Base-by-base conservation (phyloP, 805 yeast genomes). In the Cyberlindnera xishuangbannaensis region DNA sequence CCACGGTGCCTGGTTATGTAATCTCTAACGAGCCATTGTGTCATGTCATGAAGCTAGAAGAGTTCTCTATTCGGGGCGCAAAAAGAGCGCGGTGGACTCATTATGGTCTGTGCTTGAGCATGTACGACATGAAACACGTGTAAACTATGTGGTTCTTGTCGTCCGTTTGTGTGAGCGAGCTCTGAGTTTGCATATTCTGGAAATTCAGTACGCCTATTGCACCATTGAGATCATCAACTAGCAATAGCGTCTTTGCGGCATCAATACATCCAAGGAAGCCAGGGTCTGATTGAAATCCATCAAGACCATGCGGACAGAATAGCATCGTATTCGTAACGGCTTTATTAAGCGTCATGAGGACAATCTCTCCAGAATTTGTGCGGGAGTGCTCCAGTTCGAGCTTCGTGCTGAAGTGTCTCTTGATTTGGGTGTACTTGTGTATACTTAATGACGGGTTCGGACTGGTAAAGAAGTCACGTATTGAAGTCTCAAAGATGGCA, bases 101-200 rank as follows among this genome's bases (percentile, higher is more conserved):
- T n/a, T n/a, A n/a, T n/a, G n/a, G n/a, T n/a, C n/a, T n/a, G n/a
- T n/a, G n/a, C n/a, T n/a, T n/a, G 22, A 37, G 29, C 15, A 27
- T 31, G 20, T 41, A 39, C 10, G 38, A 37, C 43, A 43, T 39
- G 11, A 45, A 31, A n/a, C 44, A 39, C 15, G 43, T 29, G 27
- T 33, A 41, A 19, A 43, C 39, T 24, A 45, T 17, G 11, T 30
- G 37, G 16, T 43, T 34, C 7, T 25, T 22, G 11, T 27, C 26
- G 10, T 25, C 31, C 30, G 19, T 6, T 30, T 30, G 20, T 23
- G 29, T 23, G 25, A 35, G 39, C 12, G 40, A 35, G 30, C 48
- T 43, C 35, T 41, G 41, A 13, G 28, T 28, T 42, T 41, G 34
- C 32, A 41, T 40, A 18, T 45, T 45, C 24, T 43, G 48, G 29